Base-by-base conservation (phyloP, 306 rosid genomes). In the Cucumis hystrix region DNA sequence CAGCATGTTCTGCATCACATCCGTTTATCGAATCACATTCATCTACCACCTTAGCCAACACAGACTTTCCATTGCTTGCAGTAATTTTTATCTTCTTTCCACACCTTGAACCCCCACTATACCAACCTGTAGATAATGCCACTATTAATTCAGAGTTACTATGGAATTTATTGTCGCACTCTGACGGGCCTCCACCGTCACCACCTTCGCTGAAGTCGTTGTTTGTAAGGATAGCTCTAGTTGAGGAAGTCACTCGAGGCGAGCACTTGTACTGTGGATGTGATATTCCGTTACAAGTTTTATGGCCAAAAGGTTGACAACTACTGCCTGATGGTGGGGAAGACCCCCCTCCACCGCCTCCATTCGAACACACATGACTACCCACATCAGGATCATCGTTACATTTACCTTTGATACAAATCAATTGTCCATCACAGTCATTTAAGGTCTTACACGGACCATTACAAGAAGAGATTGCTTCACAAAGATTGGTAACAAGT, bases 71-170 rank as follows among this genome's bases (percentile, higher is more conserved):
- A 39, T 79, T 83, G 1, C 16, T 80, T 0, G 86, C 80, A 0
- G 55, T 85, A 15, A 87, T 85, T 33, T 17, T 79, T 3, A 86
- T 77, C 75, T 63, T 66, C 61, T 30, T 77, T 4, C 70, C 77
- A 35, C 88, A 86, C 40, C 89, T 75, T 3, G 88, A 86, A 2
- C 87, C 80, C 0, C 74, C 5, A 30, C 65, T 63, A n/a, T 73
- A 84, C 88, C 89, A 88, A 4, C 88, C 88, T 0, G 92, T 88
- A 1, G 92, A 86, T 0, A 88, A 72, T 6, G 88, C 90, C 67
- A 87, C 87, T 25, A 85, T 81, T 52, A 41, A 25, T 75, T 86
- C 88, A 0, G 80, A 8, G 70, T 83, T 81, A 3, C 2, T 1
- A 6, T 84, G 89, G 75, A 7, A 88, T 9, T 20, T 2, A 2